Conservation (phyloP, 139 green algal species). For the Micractinium sp. region DNA sequence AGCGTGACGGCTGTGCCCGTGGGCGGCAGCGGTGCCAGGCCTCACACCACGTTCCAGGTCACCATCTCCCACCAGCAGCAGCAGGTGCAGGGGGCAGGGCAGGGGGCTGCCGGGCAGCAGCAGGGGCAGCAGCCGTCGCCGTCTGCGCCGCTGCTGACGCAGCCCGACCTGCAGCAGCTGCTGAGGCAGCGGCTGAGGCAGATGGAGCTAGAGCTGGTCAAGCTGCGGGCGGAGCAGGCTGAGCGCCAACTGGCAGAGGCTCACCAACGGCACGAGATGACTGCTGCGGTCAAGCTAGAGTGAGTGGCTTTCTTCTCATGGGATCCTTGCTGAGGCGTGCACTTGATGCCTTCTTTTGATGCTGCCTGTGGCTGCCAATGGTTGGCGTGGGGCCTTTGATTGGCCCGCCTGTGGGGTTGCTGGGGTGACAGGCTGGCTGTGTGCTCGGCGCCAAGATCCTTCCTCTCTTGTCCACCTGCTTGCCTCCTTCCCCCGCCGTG, state of each 20-base stretch:
- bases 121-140: not conserved
- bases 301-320: not conserved
- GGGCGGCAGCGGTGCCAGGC: not conserved
- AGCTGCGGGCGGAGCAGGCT: conserved; percentile 28
- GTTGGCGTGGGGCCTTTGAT: not conserved
- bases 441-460: not conserved
- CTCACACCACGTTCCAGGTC: conserved; percentile 10
- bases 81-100: not conserved
- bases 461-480: not conserved
- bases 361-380: not conserved
- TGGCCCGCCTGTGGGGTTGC: too few relatives aligned
- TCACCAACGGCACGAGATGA: not conserved
- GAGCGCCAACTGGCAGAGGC: not conserved
- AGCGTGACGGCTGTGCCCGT: not conserved
- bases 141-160: conserved; percentile 19
- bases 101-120: not conserved
- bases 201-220: conserved; percentile 33
- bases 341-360: not conserved
- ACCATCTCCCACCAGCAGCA: not conserved
- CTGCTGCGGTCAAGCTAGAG: conserved; percentile 8
- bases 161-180: conserved; percentile 29
- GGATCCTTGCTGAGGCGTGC: not conserved
- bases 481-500: too few relatives aligned
- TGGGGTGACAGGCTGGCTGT: not conserved
- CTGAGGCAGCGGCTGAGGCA: conserved; percentile 7